Evolutionary conservation across 768 basidiomycete species (phyloP), one percentile per base, ranked within the genome.

Genomic region (Gymnopilus dilepis): DNA sequence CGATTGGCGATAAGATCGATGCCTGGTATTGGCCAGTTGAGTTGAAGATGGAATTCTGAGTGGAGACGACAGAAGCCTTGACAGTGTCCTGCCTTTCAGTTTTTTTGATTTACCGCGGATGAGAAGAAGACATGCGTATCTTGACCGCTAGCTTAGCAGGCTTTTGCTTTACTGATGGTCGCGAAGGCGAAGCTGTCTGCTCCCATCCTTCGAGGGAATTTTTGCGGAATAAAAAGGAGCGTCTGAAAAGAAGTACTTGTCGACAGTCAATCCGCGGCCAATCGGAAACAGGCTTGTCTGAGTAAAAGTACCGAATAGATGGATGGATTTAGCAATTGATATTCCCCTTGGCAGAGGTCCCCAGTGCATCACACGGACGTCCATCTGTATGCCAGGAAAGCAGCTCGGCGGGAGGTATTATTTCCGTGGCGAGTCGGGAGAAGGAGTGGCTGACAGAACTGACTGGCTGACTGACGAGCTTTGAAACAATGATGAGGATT

Each of bases 351-450:
- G 28, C 47, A 50, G 28, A 31, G 52, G 24, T 26, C 4, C 24
- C 7, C 24, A 40, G 38, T 17, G 22, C 37, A 40, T 40, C 38
- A 24, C 52, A 54, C 52, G 24, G 12, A 54, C 37, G 52, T 40
- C 34, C 52, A 24, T 40, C 12, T 19, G 11, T 19, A 38, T 26
- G 22, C 24, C 52, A 54, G 45, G 28, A 60, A 21, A 60, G 22
- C 48, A 53, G 37, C 43, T 60, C 59, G 59, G 59, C 59, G 59
- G 59, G 43, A 30, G 33, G 53, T 12, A 53, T 60, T 60, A 60
- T 55, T 60, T 60, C 59, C 59, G 59, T 41, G 41, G 37, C 42
- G 51, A 54, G 30, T 53, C 50, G 43, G 52, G 53, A 42, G 59
- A 55, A 45, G 12, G 30, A 31, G 42, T 54, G 59, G 43, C 59